Percentiles rank a stretch among this genome's conserved stretches.
phyloP scores from a whole-genome alignment of 306 rosid species.

The Canavalia gladiata region DNA sequence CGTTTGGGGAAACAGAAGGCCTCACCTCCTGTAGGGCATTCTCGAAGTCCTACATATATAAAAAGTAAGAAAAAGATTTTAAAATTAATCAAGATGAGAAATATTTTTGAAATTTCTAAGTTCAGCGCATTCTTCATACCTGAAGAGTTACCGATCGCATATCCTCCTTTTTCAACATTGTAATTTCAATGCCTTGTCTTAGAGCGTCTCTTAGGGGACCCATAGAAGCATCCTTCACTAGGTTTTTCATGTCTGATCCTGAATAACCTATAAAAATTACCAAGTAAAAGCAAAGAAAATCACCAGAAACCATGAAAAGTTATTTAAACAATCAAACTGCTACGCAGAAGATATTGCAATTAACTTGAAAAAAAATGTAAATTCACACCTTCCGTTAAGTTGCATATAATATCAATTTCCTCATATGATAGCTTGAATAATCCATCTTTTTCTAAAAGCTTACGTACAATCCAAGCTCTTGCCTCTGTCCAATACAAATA shows the following conservation, averaged over 20 bases:
- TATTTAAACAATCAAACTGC: slow-evolving; percentile 25
- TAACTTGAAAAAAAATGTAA: slow-evolving; percentile 21
- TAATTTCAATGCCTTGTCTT: slow-evolving; percentile 74
- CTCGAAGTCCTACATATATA: slow-evolving; percentile 69
- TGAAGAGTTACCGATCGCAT: slow-evolving; percentile 68
- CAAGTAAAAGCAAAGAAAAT: slow-evolving; percentile 22
- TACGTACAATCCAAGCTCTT: slow-evolving; percentile 73
- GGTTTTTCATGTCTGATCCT: slow-evolving; percentile 96
- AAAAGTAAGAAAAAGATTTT: neutral
- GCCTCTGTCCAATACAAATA: slow-evolving; percentile 65
- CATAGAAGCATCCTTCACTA: slow-evolving; percentile 94
- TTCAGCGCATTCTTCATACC: slow-evolving; percentile 56
- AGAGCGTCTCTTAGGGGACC: slow-evolving; percentile 95
- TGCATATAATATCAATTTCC: slow-evolving; percentile 76
- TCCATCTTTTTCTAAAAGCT: slow-evolving; percentile 85
- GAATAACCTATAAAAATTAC: slow-evolving; percentile 74
- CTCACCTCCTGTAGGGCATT: slow-evolving; percentile 80
- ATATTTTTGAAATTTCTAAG: slow-evolving; percentile 9
- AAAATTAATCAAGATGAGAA: slow-evolving; percentile 32
- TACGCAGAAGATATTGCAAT: slow-evolving; percentile 37
- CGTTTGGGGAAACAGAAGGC: slow-evolving; percentile 83
- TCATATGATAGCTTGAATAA: slow-evolving; percentile 61
- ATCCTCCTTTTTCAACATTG: slow-evolving; percentile 72
- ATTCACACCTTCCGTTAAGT: slow-evolving; percentile 72
- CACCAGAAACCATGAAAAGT: slow-evolving; percentile 34